These are phyloP conservation scores for Salvia hispanica DNA, from an alignment of 257 asterid species.

Conservation along the genomic window DNA sequence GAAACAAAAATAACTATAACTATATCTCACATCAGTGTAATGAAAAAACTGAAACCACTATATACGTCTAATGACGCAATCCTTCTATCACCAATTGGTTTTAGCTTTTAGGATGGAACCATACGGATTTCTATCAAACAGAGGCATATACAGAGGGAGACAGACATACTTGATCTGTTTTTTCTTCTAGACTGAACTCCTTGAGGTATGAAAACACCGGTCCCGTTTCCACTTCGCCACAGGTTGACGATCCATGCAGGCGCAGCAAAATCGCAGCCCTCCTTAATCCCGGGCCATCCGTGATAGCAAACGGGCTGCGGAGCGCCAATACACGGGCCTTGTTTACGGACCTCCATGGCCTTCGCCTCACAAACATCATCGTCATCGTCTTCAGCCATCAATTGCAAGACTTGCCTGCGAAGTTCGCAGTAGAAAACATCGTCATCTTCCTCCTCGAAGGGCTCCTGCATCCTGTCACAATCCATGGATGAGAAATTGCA, in stretches of 20 bases:
- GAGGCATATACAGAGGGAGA: neutral
- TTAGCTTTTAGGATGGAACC: too few species aligned
- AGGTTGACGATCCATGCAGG: constrained; percentile 58
- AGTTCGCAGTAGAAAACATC: constrained; percentile 61
- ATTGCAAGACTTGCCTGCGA: constrained; percentile 44
- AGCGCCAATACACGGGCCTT: constrained; percentile 4
- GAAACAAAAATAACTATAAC: too few species aligned
- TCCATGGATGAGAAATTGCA: constrained; percentile 43
- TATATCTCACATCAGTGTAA: too few species aligned
- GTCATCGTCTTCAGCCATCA: constrained; percentile 58
- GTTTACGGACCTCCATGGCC: constrained; percentile 17
- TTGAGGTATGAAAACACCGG: constrained; percentile 88
- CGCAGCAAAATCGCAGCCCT: constrained; percentile 33
- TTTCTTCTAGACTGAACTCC: constrained; percentile 30
- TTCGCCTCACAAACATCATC: constrained; percentile 8
- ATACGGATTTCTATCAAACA: too few species aligned
- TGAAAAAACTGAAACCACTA: too few species aligned
- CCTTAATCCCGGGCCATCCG: constrained; percentile 56
- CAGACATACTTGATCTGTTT: constrained; percentile 37
- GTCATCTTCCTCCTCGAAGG: constrained; percentile 39
- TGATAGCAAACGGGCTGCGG: constrained; percentile 21
- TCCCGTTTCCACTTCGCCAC: constrained; percentile 73
- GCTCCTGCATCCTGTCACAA: neutral
- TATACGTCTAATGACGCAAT: too few species aligned
- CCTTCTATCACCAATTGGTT: too few species aligned